Conservation (phyloP, 2,329 filamentous ascomycete species). For the Colletotrichum sp. region DNA sequence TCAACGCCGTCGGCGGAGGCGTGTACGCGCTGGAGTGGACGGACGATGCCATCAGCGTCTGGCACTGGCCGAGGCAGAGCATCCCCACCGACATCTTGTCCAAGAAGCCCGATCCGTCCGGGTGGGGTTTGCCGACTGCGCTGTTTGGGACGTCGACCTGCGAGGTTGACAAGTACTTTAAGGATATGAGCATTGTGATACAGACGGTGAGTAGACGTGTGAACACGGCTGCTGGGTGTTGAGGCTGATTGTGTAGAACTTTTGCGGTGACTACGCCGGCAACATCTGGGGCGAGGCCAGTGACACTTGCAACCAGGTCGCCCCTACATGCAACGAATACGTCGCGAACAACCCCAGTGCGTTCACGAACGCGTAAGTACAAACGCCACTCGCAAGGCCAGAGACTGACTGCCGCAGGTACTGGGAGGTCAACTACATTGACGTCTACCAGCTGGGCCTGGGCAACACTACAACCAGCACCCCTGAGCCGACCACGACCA, state of each 20-base stretch:
- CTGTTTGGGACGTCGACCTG: slow-evolving; percentile 70
- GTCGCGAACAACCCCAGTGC: slow-evolving; percentile 49
- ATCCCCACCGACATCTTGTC: slow-evolving; percentile 70
- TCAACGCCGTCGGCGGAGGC: slow-evolving; percentile 71
- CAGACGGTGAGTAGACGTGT: slow-evolving; percentile 56
- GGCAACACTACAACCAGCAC: background rate
- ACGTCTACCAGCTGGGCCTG: slow-evolving; percentile 42
- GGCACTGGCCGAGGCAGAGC: slow-evolving; percentile 72
- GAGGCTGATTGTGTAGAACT: slow-evolving; percentile 48
- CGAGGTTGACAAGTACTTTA: slow-evolving; percentile 69
- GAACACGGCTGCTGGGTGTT: background rate
- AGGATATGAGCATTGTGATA: slow-evolving; percentile 73
- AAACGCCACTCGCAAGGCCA: background rate
- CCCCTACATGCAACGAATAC: slow-evolving; percentile 49
- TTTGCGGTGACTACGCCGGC: slow-evolving; percentile 79
- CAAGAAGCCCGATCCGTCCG: slow-evolving; percentile 63
- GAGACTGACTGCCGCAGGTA: slow-evolving; percentile 30
- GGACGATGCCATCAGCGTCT: slow-evolving; percentile 69
- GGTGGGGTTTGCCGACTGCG: slow-evolving; percentile 74
- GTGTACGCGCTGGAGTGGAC: slow-evolving; percentile 78
- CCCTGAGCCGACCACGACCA: slow-evolving; percentile 29
- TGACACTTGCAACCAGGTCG: slow-evolving; percentile 43
- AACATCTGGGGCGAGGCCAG: slow-evolving; percentile 41
- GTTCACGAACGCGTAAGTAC: slow-evolving; percentile 41
- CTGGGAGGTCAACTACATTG: slow-evolving; percentile 62